These are phyloP conservation scores for Saccharomycopsis guyanensis DNA, from an alignment of 805 yeast species.

Conservation along the genomic window DNA sequence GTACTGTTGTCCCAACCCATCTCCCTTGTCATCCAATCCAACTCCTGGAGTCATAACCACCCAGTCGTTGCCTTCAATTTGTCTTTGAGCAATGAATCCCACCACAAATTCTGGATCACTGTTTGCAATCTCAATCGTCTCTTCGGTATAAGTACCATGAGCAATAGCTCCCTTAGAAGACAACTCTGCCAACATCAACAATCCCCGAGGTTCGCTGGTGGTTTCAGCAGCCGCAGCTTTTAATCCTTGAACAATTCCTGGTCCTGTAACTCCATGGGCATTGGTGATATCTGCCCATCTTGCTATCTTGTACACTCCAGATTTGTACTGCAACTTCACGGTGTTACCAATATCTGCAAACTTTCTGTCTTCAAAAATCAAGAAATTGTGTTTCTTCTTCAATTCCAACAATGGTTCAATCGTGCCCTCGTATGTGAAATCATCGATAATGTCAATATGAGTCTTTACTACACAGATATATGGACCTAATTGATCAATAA, in stretches of 20 bases:
- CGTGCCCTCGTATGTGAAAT: slow-evolving; percentile 76
- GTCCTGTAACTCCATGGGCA: slow-evolving; percentile 96
- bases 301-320: slow-evolving; percentile 85
- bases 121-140: slow-evolving; percentile 87
- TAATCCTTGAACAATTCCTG: slow-evolving; percentile 84
- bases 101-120: slow-evolving; percentile 82
- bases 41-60: slow-evolving; percentile 97
- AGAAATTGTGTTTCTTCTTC: slow-evolving; percentile 74
- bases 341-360: slow-evolving; percentile 99
- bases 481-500: slow-evolving; percentile 83
- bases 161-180: slow-evolving; percentile 94
- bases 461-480: slow-evolving; percentile 87
- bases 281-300: slow-evolving; percentile 96
- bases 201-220: slow-evolving; percentile 73
- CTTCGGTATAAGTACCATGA: slow-evolving; percentile 77
- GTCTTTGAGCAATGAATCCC: slow-evolving; percentile 92
- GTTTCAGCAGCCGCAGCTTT: slow-evolving; percentile 67
- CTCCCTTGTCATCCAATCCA: slow-evolving; percentile 95
- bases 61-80: slow-evolving; percentile 91
- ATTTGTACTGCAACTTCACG: slow-evolving; percentile 85
- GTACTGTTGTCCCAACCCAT: slow-evolving; percentile 92
- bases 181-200: slow-evolving; percentile 91
- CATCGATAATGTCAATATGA: slow-evolving; percentile 88
- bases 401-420: slow-evolving; percentile 64
- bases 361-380: slow-evolving; percentile 95